Evolutionary conservation across 2,329 filamentous ascomycete species (phyloP).

Genomic region (Ophiosphaerella narmari): DNA sequence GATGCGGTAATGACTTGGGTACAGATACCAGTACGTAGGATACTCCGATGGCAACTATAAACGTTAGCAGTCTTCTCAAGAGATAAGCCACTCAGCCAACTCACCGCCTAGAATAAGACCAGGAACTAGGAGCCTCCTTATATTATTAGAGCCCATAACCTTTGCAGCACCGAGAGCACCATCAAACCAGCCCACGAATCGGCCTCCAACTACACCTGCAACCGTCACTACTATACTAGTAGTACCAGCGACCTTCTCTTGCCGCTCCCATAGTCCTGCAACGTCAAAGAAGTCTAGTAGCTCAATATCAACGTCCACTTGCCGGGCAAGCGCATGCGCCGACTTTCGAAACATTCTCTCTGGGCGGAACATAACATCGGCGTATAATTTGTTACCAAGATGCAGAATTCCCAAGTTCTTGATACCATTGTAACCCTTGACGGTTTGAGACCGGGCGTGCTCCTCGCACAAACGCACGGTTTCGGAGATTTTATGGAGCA

Average conservation of each 20-base stretch:
- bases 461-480: constrained; percentile 83
- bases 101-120: constrained; percentile 78
- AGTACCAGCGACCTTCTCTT: constrained; percentile 93
- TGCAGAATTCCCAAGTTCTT: constrained; percentile 87
- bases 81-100: constrained; percentile 47
- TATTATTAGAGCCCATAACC: constrained; percentile 77
- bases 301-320: constrained; percentile 87
- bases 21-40: constrained; percentile 86
- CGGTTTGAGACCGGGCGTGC: constrained; percentile 76
- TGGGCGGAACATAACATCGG: constrained; percentile 83
- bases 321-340: constrained; percentile 77
- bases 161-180: constrained; percentile 81
- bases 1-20: constrained; percentile 83
- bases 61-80: constrained; percentile 7
- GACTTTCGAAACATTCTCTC: constrained; percentile 93
- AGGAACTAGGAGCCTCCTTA: constrained; percentile 80
- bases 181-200: constrained; percentile 86
- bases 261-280: constrained; percentile 77
- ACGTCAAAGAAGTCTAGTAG: constrained; percentile 93
- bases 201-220: constrained; percentile 80
- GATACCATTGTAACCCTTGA: constrained; percentile 81
- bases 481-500: constrained; percentile 83
- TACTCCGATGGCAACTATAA: constrained; percentile 70
- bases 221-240: constrained; percentile 95
- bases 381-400: constrained; percentile 78